Base-by-base conservation (phyloP, 2,329 filamentous ascomycete genomes). In the Boeremia exigua region DNA sequence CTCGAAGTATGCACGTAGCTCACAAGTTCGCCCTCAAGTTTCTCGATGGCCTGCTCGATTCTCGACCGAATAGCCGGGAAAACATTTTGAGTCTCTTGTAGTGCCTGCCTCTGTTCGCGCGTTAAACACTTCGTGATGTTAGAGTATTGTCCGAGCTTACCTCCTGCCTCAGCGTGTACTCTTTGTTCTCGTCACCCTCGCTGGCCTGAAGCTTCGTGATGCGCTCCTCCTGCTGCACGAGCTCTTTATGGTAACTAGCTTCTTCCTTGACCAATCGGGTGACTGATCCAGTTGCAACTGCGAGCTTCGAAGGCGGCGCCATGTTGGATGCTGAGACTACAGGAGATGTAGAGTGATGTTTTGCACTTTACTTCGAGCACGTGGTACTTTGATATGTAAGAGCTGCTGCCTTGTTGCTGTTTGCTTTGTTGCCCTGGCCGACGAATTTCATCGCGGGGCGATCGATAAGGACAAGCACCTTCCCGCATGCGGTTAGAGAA, bases 251-350 rank as follows among this genome's bases (percentile, higher is more conserved):
- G 79, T 99, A 98, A 68, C 88, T 94, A 34, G 84, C 81, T 76
- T 97, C 91, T 77, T 99, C 95, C 77, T 96, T 97, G 63, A 96
- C 86, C 43, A 98, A 85, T 56, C 95, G 91, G 67, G 85, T 82
- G 64, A 98, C 86, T 17, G 91, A 87, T 59, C 88, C 86, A 23
- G 91, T 95, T 39, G 89, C 87, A 72, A 97, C 95, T 68, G 86
- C 78, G 74, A 97, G 86, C 65, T 88, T 84, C 1, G 88, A 87
- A 39, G 90, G 90, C 29, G 91, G 83, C 3, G 91, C 84, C 92
- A 96, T 96, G 45, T 46, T 76, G 46, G 45, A 3, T 19, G 33
- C n/a, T 61, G 34, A 45, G 12, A n/a, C 2, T 33, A 19, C 6
- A 11, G 11, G 32, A 37, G 14, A 12, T 33, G 30, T n/a, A 10